Evolutionary conservation across 1,284 basidiomycete genomes (phyloP).

Genomic region (Rhodotorula sp.): DNA sequence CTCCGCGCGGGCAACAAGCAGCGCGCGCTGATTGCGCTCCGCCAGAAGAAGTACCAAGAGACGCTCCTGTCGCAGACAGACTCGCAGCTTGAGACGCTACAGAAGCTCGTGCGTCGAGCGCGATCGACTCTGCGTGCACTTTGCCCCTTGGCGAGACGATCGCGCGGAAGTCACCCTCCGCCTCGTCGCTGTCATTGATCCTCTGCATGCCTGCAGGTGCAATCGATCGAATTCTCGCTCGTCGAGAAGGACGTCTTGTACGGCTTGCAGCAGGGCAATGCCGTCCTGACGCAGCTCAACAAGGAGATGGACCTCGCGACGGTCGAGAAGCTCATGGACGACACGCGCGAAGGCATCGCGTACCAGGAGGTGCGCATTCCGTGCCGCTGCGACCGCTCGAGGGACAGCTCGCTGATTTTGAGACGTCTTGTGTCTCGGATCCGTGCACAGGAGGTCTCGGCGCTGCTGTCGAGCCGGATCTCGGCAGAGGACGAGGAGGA

Average conservation of each 20-base stretch:
- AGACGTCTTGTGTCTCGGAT: background rate
- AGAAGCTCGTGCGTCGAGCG: conserved; percentile 71
- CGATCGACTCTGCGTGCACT: background rate
- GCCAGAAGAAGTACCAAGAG: conserved; percentile 92
- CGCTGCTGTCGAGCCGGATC: conserved; percentile 78
- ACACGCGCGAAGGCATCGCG: conserved; percentile 85
- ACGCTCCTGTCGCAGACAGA: conserved; percentile 84
- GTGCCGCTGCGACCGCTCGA: background rate
- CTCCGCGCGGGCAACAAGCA: conserved; percentile 80
- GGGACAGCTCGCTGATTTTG: too few species aligned
- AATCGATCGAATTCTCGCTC: conserved; percentile 92
- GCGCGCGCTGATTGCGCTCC: conserved; percentile 78
- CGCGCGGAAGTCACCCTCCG: too few species aligned
- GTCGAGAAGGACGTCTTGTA: conserved; percentile 90
- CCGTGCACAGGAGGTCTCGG: conserved; percentile 75
- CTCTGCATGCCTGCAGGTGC: conserved; percentile 62
- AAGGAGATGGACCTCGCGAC: conserved; percentile 86
- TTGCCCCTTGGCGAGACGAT: background rate
- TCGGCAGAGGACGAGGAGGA: conserved; percentile 89
- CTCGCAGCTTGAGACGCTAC: conserved; percentile 80
- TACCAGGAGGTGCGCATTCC: conserved; percentile 70
- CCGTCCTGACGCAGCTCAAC: conserved; percentile 90
- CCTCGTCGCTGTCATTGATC: background rate
- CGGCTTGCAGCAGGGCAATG: conserved; percentile 88
- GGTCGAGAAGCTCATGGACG: conserved; percentile 89